Conservation (phyloP, 2,329 filamentous ascomycete genomes). For the Aspergillus vadensis region DNA sequence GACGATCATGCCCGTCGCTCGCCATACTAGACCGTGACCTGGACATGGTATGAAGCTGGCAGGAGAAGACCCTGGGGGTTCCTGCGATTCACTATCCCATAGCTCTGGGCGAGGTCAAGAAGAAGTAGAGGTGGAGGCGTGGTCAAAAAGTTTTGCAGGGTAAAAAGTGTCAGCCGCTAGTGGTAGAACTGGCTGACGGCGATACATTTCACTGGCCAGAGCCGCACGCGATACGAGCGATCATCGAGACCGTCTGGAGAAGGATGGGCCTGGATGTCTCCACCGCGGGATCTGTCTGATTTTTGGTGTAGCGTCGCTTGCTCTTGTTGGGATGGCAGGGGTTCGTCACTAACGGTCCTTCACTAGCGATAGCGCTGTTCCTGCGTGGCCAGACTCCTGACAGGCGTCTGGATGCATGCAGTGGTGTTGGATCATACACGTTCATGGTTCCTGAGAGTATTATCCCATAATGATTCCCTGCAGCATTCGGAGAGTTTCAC, state of each 20-base stretch:
- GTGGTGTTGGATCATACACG: too few species aligned
- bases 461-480: too few species aligned
- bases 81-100: background rate
- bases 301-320: background rate
- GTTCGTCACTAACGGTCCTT: background rate
- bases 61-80: background rate
- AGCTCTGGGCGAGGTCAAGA: background rate
- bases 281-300: background rate
- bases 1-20: slow-evolving; percentile 40
- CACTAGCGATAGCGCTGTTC: background rate
- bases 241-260: background rate
- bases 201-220: background rate
- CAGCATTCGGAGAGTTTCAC: too few species aligned
- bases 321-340: background rate
- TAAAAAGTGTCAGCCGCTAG: background rate
- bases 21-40: slow-evolving; percentile 36
- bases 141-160: background rate
- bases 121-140: background rate
- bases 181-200: background rate
- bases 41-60: slow-evolving; percentile 15
- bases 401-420: too few species aligned
- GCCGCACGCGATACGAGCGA: background rate
- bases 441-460: too few species aligned
- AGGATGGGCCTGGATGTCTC: background rate
- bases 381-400: too few species aligned